Conservation (phyloP, 768 basidiomycete genomes). For the Gymnopilus junonius region DNA sequence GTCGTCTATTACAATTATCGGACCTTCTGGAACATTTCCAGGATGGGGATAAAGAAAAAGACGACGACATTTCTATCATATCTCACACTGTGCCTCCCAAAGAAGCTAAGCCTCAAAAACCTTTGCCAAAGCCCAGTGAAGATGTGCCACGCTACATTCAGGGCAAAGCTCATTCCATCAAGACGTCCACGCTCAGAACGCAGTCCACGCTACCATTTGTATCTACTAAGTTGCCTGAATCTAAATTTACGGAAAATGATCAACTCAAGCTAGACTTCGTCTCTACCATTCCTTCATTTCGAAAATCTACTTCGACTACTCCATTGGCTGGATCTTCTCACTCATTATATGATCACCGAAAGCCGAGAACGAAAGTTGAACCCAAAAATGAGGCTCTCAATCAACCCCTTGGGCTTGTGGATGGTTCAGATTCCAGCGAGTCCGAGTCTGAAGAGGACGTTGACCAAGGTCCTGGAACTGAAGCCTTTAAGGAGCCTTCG, state of each 20-base stretch:
- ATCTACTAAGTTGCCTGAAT: slow-evolving; percentile 17
- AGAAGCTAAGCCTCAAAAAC: slow-evolving; percentile 12
- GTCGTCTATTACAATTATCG: slow-evolving; percentile 68
- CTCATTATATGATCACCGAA: background rate
- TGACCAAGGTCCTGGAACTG: slow-evolving; percentile 46
- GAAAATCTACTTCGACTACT: slow-evolving; percentile 26
- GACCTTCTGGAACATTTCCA: slow-evolving; percentile 68
- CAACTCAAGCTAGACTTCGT: slow-evolving; percentile 40
- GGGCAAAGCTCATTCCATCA: slow-evolving; percentile 9
- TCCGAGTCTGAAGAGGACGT: slow-evolving; percentile 47
- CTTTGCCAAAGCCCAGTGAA: slow-evolving; percentile 2
- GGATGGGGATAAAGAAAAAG: slow-evolving; percentile 46
- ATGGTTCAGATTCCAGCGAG: slow-evolving; percentile 46
- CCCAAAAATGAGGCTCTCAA: slow-evolving; percentile 35
- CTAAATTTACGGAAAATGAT: slow-evolving; percentile 32
- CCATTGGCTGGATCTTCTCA: slow-evolving; percentile 11
- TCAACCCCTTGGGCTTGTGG: slow-evolving; percentile 14
- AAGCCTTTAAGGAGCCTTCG: slow-evolving; percentile 52
- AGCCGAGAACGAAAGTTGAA: slow-evolving; percentile 12
- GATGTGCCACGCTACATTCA: slow-evolving; percentile 16
- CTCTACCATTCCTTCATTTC: slow-evolving; percentile 46
- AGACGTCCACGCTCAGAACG: background rate
- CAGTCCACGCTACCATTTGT: slow-evolving; percentile 3
- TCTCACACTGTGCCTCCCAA: slow-evolving; percentile 34
- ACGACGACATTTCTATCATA: slow-evolving; percentile 63